These are phyloP conservation scores for Fistulinella prunicolor DNA, from an alignment of 768 basidiomycete genomes.

Conservation along the genomic window DNA sequence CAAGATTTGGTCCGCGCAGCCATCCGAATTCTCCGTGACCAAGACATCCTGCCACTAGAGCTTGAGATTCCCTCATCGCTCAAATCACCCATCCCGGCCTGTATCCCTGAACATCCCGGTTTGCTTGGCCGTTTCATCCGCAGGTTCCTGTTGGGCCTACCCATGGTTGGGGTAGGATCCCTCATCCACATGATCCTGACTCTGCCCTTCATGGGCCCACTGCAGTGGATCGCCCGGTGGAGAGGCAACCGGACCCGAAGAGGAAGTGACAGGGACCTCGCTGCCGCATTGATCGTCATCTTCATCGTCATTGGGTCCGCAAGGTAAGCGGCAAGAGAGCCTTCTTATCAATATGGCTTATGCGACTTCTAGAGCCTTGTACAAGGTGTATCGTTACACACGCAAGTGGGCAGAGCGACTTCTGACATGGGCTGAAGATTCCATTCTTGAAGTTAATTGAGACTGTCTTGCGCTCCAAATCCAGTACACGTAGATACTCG, in stretches of 20 bases:
- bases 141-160: slow-evolving; percentile 75
- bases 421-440: slow-evolving; percentile 72
- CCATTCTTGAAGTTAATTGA: slow-evolving; percentile 72
- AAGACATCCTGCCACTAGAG: slow-evolving; percentile 39
- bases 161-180: slow-evolving; percentile 74
- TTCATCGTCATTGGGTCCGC: slow-evolving; percentile 60
- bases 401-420: slow-evolving; percentile 55
- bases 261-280: slow-evolving; percentile 57
- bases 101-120: slow-evolving; percentile 37
- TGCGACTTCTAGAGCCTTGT: slow-evolving; percentile 52
- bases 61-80: slow-evolving; percentile 13
- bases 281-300: slow-evolving; percentile 60
- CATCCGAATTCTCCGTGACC: slow-evolving; percentile 59
- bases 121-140: slow-evolving; percentile 56
- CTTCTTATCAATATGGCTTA: neutral
- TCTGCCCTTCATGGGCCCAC: slow-evolving; percentile 58
- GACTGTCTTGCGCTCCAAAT: slow-evolving; percentile 8
- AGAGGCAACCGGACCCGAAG: slow-evolving; percentile 53
- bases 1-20: slow-evolving; percentile 62
- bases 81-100: slow-evolving; percentile 17
- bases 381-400: slow-evolving; percentile 66
- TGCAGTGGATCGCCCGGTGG: slow-evolving; percentile 69
- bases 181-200: slow-evolving; percentile 70
- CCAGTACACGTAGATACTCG: slow-evolving; percentile 17
- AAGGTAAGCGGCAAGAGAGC: slow-evolving; percentile 43